phyloP scores from a whole-genome alignment of 257 asterid species.

The Solanum chilense region DNA sequence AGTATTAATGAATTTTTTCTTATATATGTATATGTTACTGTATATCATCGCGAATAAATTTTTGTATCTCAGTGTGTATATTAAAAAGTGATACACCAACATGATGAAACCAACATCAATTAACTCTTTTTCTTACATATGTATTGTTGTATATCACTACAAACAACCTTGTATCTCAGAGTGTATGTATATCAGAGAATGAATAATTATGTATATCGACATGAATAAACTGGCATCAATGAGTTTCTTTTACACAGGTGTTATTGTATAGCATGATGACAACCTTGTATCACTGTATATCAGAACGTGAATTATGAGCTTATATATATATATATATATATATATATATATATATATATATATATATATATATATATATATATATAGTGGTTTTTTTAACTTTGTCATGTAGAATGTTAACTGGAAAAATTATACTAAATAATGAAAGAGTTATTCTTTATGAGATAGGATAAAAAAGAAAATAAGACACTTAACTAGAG shows the following conservation, averaged over 20 bases:
- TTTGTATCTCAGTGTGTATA: background rate
- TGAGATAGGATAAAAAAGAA: too few species aligned
- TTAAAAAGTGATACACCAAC: background rate
- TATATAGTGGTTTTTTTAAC: too few species aligned
- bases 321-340: too few species aligned
- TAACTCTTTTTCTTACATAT: background rate
- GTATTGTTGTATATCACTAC: background rate
- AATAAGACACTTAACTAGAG: too few species aligned
- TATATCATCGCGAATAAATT: background rate
- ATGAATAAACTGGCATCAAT: background rate
- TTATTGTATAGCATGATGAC: background rate
- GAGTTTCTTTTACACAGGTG: background rate
- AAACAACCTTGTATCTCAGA: background rate
- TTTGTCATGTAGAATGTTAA: too few species aligned
- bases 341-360: too few species aligned
- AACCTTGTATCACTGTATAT: background rate
- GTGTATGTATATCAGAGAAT: background rate
- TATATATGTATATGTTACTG: background rate
- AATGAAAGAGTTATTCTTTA: too few species aligned
- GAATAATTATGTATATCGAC: background rate
- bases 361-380: too few species aligned
- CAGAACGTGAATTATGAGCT: background rate
- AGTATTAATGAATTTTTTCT: background rate
- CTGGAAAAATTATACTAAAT: too few species aligned
- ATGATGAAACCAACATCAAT: background rate